Evolutionary conservation across 2,329 filamentous ascomycete species (phyloP).

Genomic region (Ascochyta clinopodiicola): DNA sequence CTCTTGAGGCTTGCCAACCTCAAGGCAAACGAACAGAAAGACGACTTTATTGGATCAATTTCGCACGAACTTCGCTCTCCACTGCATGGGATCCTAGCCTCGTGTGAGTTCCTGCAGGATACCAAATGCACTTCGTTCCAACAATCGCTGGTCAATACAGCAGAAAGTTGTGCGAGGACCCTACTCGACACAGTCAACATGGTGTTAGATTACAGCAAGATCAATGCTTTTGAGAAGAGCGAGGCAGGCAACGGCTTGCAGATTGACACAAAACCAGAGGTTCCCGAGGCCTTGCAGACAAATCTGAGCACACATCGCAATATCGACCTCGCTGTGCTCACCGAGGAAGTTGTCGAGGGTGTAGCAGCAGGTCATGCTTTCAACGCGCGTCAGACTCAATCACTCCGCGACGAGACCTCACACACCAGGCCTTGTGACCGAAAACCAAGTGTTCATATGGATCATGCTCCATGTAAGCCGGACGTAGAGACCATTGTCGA

Average conservation of each 20-base stretch:
- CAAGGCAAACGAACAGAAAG: slow-evolving; percentile 49
- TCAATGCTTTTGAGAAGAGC: slow-evolving; percentile 44
- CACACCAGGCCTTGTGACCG: background rate
- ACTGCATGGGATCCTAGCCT: slow-evolving; percentile 46
- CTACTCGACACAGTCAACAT: slow-evolving; percentile 52
- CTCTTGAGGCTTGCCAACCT: slow-evolving; percentile 49
- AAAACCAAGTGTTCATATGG: background rate
- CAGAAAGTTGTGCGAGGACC: slow-evolving; percentile 58
- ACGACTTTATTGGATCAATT: slow-evolving; percentile 58
- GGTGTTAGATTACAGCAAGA: slow-evolving; percentile 28
- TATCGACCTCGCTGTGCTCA: slow-evolving; percentile 54
- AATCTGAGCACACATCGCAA: slow-evolving; percentile 43
- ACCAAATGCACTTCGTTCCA: slow-evolving; percentile 46
- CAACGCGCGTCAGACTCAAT: slow-evolving; percentile 29
- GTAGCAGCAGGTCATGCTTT: slow-evolving; percentile 57
- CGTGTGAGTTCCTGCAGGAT: slow-evolving; percentile 55
- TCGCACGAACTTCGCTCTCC: slow-evolving; percentile 59
- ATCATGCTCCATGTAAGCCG: slow-evolving; percentile 4
- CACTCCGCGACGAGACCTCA: background rate
- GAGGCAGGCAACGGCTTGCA: background rate
- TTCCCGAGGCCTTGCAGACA: slow-evolving; percentile 25
- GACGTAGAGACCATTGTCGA: slow-evolving; percentile 55
- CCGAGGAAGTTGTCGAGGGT: slow-evolving; percentile 61
- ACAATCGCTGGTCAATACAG: slow-evolving; percentile 54
- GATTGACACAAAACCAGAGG: background rate